Evolutionary conservation across 441 rosid species (phyloP), one percentile per base, ranked within the genome.

Genomic region (Dalechampia spathulata): DNA sequence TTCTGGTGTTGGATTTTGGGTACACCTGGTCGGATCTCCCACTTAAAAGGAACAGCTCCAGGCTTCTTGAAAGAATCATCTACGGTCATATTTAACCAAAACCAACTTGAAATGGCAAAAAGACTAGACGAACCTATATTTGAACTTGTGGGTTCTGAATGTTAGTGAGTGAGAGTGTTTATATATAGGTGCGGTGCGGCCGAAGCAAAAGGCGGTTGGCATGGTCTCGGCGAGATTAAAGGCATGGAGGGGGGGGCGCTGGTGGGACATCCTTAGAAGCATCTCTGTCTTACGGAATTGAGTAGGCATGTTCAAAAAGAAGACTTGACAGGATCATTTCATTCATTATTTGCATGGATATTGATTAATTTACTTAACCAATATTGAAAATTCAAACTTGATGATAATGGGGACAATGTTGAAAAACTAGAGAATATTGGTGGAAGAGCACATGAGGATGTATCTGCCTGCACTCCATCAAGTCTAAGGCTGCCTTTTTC

Each of bases 21-120:
- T 3, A 91, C 90, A 14, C 98, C 98, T 46, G 98, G 96, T 55
- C 98, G 90, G 77, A 86, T 69, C 83, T 91, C 98, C 98, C 96
- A 91, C 60, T 87, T 88, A 69, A 91, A 91, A 11, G 98, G 98
- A 42, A 87, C 52, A 0, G 87, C 64, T 51, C 96, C 98, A 1
- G 93, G 86, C 58, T 80, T 79, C 64, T 49, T 83, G 77, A 80
- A 87, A 12, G 92, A 85, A 19, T 91, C 95, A 4, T 87, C 90
- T 13, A 78, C 37, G 0, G 72, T 58, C 90, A 82, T 78, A 14
- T 41, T 49, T 27, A 54, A 58, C 61, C 48, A 42, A 25, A 34
- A 22, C 14, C 1, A 0, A 6, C n/a, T n/a, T 36, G 39, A 36
- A 2, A 5, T 5, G 12, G 12, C 13, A 11, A 2, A 36, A 4